Conservation (phyloP, 1,284 basidiomycete genomes). For the Ustilago bromivora region DNA sequence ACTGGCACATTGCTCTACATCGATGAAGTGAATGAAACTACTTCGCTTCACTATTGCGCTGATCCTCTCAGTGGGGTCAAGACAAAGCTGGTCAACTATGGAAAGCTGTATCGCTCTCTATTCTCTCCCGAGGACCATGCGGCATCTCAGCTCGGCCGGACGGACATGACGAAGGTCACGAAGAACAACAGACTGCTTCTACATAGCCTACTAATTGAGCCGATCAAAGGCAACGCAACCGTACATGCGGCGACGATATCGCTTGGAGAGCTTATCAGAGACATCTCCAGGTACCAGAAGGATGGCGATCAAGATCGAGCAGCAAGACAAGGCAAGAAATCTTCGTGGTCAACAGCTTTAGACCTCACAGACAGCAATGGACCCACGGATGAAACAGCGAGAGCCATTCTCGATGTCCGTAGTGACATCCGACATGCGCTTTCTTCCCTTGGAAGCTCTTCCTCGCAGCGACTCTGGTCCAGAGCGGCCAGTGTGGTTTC, state of each 20-base stretch:
- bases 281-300: background rate
- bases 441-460: constrained; percentile 16
- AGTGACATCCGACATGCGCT: constrained; percentile 22
- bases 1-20: constrained; percentile 14
- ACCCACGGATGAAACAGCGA: background rate
- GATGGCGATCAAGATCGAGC: background rate
- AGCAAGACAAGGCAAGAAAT: background rate
- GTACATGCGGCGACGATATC: constrained; percentile 16
- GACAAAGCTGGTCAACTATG: constrained; percentile 16
- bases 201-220: background rate
- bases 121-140: constrained; percentile 1
- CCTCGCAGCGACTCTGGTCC: constrained; percentile 19
- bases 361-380: background rate
- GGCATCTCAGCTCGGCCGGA: background rate
- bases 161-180: background rate
- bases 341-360: constrained; percentile 11
- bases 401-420: constrained; percentile 16
- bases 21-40: background rate
- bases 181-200: background rate
- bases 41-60: background rate
- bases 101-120: constrained; percentile 10
- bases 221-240: constrained; percentile 7
- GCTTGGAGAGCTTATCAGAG: constrained; percentile 14
- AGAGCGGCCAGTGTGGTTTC: background rate
- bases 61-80: constrained; percentile 15